Evolutionary conservation across 2,329 filamentous ascomycete genomes (phyloP).

Genomic region (Talaromyces sp.): DNA sequence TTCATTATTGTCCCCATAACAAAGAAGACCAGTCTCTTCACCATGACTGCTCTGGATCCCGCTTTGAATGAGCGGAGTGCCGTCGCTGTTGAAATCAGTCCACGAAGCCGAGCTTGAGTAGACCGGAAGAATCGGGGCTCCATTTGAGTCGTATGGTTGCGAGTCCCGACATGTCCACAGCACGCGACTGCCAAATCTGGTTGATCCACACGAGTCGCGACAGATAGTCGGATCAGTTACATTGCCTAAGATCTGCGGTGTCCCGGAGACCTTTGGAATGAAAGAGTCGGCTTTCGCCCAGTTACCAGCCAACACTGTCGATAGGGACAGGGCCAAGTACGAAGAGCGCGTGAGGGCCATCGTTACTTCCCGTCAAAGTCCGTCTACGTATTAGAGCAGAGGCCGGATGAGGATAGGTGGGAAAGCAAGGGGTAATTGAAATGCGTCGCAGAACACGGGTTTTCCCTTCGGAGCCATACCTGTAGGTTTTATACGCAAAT

Average conservation of each 20-base stretch:
- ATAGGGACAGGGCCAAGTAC: too few relatives aligned
- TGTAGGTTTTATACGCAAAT: too few relatives aligned
- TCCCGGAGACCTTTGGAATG: constrained; percentile 7
- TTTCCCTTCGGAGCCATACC: too few relatives aligned
- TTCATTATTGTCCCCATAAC: constrained; percentile 11
- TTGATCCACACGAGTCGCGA: constrained; percentile 14
- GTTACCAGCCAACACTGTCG: too few relatives aligned
- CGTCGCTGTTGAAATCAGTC: constrained; percentile 9
- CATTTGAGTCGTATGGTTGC: constrained; percentile 11
- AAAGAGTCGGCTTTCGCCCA: constrained; percentile 1
- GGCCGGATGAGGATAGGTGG: too few relatives aligned
- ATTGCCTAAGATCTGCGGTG: constrained; percentile 11
- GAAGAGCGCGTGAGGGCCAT: too few relatives aligned
- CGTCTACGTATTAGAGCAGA: too few relatives aligned
- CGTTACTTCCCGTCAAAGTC: too few relatives aligned
- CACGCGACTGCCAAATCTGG: constrained; percentile 11
- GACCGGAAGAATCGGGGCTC: constrained; percentile 5
- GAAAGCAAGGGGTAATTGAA: too few relatives aligned
- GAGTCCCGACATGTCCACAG: constrained; percentile 15
- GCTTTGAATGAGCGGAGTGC: constrained; percentile 5
- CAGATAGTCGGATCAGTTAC: constrained; percentile 12
- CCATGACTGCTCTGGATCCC: background rate
- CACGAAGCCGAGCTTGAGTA: constrained; percentile 14
- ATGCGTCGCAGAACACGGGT: too few relatives aligned
- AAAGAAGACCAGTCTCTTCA: constrained; percentile 4